Evolutionary conservation across 1,284 basidiomycete species (phyloP).

Genomic region (Cerioporus squamosus): DNA sequence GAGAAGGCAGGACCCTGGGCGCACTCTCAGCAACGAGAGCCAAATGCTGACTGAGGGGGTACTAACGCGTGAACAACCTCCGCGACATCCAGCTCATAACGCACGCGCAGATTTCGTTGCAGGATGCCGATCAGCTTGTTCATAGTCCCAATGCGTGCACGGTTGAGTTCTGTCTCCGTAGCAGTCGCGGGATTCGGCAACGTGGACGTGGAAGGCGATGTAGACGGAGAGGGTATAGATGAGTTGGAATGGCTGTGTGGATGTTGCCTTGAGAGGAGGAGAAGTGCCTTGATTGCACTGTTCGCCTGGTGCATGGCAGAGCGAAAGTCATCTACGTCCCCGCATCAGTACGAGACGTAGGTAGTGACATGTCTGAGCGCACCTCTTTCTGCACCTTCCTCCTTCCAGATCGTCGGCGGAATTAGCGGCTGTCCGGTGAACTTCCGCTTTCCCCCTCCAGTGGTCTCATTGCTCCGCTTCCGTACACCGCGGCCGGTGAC

Average conservation of each 20-base stretch:
- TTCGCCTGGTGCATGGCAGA: constrained; percentile 68
- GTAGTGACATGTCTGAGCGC: background rate
- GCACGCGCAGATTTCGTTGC: constrained; percentile 76
- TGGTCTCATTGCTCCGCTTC: constrained; percentile 38
- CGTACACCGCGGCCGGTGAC: constrained; percentile 46
- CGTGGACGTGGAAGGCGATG: constrained; percentile 48
- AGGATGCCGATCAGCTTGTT: constrained; percentile 70
- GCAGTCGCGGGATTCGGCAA: constrained; percentile 36
- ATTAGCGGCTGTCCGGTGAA: constrained; percentile 35
- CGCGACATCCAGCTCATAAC: constrained; percentile 73
- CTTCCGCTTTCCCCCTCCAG: constrained; percentile 39
- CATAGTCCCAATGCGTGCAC: constrained; percentile 66
- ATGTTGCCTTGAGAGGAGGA: constrained; percentile 24
- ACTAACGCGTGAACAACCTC: constrained; percentile 78
- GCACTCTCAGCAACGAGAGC: background rate
- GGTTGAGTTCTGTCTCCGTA: constrained; percentile 52
- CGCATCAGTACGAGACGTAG: background rate
- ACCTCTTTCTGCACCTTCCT: constrained; percentile 36
- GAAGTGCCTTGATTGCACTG: constrained; percentile 57
- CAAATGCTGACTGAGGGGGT: background rate
- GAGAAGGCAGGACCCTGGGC: constrained; percentile 72
- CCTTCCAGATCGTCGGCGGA: constrained; percentile 17
- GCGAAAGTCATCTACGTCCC: constrained; percentile 64
- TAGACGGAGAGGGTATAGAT: constrained; percentile 41
- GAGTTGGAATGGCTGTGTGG: constrained; percentile 7